Evolutionary conservation across 495 filamentous ascomycete genomes (phyloP).

Genomic region (Pyrenula aspistea): DNA sequence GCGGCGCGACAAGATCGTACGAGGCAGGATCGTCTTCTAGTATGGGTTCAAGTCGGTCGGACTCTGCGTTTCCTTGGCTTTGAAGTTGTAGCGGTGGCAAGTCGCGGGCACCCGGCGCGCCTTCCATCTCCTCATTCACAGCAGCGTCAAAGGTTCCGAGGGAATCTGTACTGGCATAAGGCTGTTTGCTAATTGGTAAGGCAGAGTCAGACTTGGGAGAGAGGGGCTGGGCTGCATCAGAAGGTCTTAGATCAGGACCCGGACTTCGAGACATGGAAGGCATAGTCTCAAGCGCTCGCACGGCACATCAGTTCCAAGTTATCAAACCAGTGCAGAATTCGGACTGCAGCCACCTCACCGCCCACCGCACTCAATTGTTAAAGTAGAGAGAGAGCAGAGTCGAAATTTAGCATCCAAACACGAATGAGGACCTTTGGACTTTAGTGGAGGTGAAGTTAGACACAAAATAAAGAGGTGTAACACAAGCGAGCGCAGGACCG

Average conservation of each 20-base stretch:
- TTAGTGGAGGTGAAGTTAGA: too few relatives aligned
- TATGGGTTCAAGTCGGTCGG: background rate
- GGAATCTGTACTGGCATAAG: background rate
- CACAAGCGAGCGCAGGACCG: too few relatives aligned
- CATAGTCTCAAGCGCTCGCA: too few relatives aligned
- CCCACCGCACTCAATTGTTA: too few relatives aligned
- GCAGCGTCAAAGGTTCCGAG: background rate
- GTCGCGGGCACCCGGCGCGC: background rate
- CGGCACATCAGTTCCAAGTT: too few relatives aligned
- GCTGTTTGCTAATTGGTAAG: background rate
- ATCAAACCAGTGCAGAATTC: too few relatives aligned
- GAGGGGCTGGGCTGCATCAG: background rate
- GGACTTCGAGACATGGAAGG: background rate
- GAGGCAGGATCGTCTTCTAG: conserved; percentile 11
- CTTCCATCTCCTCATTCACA: background rate
- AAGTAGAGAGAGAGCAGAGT: too few relatives aligned
- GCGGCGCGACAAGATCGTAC: conserved; percentile 22
- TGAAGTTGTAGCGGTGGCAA: background rate
- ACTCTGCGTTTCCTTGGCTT: background rate
- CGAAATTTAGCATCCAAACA: too few relatives aligned
- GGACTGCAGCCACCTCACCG: too few relatives aligned
- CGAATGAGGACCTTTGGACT: too few relatives aligned
- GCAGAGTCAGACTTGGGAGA: background rate
- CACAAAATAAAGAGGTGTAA: too few relatives aligned
- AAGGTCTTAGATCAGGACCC: background rate